Base-by-base conservation (phyloP, 257 asterid genomes). In the Solanum stenotomum region DNA sequence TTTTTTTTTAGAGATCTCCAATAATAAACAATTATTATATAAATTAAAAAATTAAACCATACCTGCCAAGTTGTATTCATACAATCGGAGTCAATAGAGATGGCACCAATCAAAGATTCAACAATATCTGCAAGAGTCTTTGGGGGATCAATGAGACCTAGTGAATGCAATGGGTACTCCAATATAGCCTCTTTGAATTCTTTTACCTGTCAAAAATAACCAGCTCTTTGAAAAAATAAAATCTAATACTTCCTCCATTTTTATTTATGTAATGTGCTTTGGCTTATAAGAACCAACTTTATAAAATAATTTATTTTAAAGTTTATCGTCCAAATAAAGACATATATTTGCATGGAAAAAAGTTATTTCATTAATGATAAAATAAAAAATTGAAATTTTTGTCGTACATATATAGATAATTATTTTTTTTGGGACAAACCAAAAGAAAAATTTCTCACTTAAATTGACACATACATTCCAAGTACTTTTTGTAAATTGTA, bases 91-190 rank as follows among this genome's bases (percentile, higher is more conserved):
- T 56, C 65, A 56, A 56, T 56, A 18, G 65, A 56, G 65, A 56
- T 8, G 25, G 65, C 65, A 56, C 65, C 65, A 56, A 56, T 18
- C 65, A 56, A 56, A 18, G 65, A 56, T 56, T 56, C 65, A 22
- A 18, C 65, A 6, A 56, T 56, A 56, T 56, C n/a, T 56, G 65
- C 65, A 20, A 56, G 65, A 20, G n/a, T 20, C 2, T 56, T 56
- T 18, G 65, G 65, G 65, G 65, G 65, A 56, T 56, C 65, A 56
- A 56, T 22, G 11, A 56, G 65, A 56, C 65, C 65, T 56, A 56
- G 2, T 56, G 65, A 93, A 90, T 95, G 96, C 84, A 92, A 78
- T 1, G 96, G 98, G 84, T 94, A 88, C 11, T 87, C 88, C 25
- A 6, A 18, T 0, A 92, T 86, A 37, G 87, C 92, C 1, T 89